These are phyloP conservation scores for Knufia fluminis DNA, from an alignment of 2,329 filamentous ascomycete species.

Conservation along the genomic window DNA sequence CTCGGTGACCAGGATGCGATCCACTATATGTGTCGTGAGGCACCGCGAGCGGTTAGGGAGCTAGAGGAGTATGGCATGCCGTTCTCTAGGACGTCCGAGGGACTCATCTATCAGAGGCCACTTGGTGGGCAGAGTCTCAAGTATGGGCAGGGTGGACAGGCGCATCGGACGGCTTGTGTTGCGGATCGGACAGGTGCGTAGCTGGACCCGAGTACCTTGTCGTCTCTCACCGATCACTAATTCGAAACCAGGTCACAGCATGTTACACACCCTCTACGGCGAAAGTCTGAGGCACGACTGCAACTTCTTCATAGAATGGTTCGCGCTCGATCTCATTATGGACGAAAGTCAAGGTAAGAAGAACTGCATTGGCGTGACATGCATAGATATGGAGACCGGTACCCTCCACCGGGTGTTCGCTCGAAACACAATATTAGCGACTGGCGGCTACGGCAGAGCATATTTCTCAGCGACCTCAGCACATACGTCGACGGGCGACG, in stretches of 20 bases:
- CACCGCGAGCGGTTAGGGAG: conserved; percentile 82
- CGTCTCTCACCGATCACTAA: no score
- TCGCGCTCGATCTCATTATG: conserved; percentile 84
- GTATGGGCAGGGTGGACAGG: conserved; percentile 81
- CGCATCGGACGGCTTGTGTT: conserved; percentile 50
- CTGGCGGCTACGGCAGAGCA: conserved; percentile 79
- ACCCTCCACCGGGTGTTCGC: conserved; percentile 83
- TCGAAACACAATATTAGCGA: conserved; percentile 67
- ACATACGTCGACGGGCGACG: conserved; percentile 85
- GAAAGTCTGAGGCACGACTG: conserved; percentile 84
- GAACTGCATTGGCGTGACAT: conserved; percentile 78
- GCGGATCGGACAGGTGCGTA: conserved; percentile 6
- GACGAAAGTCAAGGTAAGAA: conserved; percentile 52
- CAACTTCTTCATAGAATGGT: conserved; percentile 95
- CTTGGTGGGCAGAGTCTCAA: conserved; percentile 86
- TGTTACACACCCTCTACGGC: conserved; percentile 85
- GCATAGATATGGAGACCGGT: conserved; percentile 88
- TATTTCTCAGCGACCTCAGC: conserved; percentile 91
- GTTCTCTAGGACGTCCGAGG: conserved; percentile 35
- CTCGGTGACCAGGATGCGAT: conserved; percentile 95
- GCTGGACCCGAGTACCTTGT: no score
- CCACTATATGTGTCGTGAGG: conserved; percentile 96
- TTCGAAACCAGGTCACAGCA: conserved; percentile 80
- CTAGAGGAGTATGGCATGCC: conserved; percentile 48
- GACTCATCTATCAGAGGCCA: conserved; percentile 38